Evolutionary conservation across 106 monocot species (phyloP), one percentile per base, ranked within the genome.

Genomic region (Acorus calamus): DNA sequence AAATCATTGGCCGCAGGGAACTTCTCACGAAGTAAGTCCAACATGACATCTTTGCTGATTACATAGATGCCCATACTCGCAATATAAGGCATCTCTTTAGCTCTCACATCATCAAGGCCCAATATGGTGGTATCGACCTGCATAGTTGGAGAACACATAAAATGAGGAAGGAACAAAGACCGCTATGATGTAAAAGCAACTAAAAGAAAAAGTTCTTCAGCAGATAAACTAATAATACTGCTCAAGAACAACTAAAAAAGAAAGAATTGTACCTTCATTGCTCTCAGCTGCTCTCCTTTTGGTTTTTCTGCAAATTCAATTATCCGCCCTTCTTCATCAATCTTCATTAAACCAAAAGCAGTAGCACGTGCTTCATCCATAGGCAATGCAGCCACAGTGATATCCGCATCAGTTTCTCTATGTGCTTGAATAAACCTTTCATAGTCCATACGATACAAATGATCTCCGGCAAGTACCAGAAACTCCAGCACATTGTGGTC

Each of bases 41-140:
- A 51, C 96, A 96, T 96, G 7, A 87, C 71, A 64, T 96, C 73
- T 68, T 96, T 96, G 72, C 91, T 96, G 49, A 96, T 67, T 45
- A 96, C 96, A 68, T 96, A 96, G 51, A 96, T 96, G 53, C 96
- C 96, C 96, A 96, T 96, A 61, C 96, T 96, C 28, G 90, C 96
- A 57, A 96, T 96, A 12, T 76, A 91, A 52, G 93, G 93, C 93
- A 93, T 72, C 60, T 86, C 82, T 68, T 89, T 81, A 56, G 93
- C 93, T 70, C 89, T 86, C 68, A 78, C 73, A 66, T 86, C 84
- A 65, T 94, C 86, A 63, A 94, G 89, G 8, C 94, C 94, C 49
- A 94, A 63, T 60, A 94, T 94, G 11, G 89, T 94, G 44, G 93
- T 94, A 70, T 94, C 93, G 44, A 94, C 93, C 93, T 94, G 68